A percentile compares a stretch with the other conserved stretches of the same genome.
These are phyloP conservation scores for Excoecaria agallocha DNA, from an alignment of 345 rosid species.

Conservation along the genomic window DNA sequence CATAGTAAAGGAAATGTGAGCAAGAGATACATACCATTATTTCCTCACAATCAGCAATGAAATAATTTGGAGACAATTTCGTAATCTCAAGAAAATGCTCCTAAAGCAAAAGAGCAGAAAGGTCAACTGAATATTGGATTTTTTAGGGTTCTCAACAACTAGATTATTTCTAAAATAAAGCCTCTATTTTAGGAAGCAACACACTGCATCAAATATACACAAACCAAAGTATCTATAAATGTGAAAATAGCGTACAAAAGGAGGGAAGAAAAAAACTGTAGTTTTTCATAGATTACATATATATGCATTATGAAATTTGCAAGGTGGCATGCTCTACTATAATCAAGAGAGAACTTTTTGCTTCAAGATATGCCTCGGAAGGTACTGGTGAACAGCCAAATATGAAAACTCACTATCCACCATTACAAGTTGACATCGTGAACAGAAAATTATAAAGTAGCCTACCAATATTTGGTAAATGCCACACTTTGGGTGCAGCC, in stretches of 20 bases:
- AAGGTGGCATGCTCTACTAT: neutral
- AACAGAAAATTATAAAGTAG: slow-evolving; percentile 3
- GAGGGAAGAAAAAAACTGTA: neutral
- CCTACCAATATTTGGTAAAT: slow-evolving; percentile 65
- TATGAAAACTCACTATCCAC: neutral
- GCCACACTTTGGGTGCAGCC: slow-evolving; percentile 54
- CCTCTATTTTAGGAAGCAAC: neutral
- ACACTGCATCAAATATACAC: neutral
- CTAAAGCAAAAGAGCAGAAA: slow-evolving; percentile 38
- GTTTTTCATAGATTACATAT: neutral
- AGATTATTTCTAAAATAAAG: neutral
- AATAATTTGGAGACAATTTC: slow-evolving; percentile 75
- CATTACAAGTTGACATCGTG: neutral
- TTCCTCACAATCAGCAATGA: slow-evolving; percentile 74
- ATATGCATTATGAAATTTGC: neutral
- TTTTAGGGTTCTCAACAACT: neutral
- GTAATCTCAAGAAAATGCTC: slow-evolving; percentile 81
- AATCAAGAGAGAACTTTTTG: neutral
- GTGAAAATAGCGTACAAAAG: too few relatives aligned
- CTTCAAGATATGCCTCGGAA: neutral
- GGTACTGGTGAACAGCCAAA: neutral
- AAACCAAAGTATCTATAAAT: neutral
- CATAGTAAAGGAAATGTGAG: neutral
- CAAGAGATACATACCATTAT: slow-evolving; percentile 48
- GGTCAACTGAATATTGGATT: slow-evolving; percentile 17